These are phyloP conservation scores for Stereum hirsutum DNA, from an alignment of 1,284 basidiomycete species.

Conservation along the genomic window DNA sequence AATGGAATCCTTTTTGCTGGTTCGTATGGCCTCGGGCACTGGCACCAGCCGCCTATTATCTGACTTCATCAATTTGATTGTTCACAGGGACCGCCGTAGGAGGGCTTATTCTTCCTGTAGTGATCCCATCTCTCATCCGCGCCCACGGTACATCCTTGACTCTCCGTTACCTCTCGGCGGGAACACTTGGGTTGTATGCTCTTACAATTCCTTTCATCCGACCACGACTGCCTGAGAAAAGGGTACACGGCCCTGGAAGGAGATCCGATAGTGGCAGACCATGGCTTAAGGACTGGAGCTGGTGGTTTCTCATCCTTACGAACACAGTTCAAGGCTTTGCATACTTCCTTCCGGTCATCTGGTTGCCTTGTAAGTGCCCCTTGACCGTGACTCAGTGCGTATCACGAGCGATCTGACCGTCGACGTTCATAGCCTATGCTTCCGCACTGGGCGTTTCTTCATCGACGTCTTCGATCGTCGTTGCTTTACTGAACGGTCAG, in stretches of 20 bases:
- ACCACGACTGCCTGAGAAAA: conserved; percentile 22
- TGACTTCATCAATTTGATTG: neutral
- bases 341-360: conserved; percentile 15
- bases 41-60: neutral
- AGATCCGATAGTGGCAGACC: conserved; percentile 4
- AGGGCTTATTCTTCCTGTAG: conserved; percentile 26
- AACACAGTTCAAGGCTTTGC: conserved; percentile 23
- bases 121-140: conserved; percentile 20
- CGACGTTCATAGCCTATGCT: conserved; percentile 12
- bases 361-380: conserved; percentile 13
- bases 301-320: conserved; percentile 22
- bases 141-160: conserved; percentile 18
- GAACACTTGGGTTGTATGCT: conserved; percentile 14
- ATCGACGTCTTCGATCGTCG: conserved; percentile 12
- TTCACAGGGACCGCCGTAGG: conserved; percentile 25
- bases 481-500: conserved; percentile 14
- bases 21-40: too few relatives aligned
- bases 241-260: conserved; percentile 16
- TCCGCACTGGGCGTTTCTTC: conserved; percentile 12
- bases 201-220: conserved; percentile 22
- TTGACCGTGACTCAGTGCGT: neutral
- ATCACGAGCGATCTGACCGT: neutral
- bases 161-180: conserved; percentile 21
- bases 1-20: conserved; percentile 32
- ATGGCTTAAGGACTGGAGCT: conserved; percentile 18